Base-by-base conservation (phyloP, 257 asterid genomes). In the Schizonepeta tenuifolia region DNA sequence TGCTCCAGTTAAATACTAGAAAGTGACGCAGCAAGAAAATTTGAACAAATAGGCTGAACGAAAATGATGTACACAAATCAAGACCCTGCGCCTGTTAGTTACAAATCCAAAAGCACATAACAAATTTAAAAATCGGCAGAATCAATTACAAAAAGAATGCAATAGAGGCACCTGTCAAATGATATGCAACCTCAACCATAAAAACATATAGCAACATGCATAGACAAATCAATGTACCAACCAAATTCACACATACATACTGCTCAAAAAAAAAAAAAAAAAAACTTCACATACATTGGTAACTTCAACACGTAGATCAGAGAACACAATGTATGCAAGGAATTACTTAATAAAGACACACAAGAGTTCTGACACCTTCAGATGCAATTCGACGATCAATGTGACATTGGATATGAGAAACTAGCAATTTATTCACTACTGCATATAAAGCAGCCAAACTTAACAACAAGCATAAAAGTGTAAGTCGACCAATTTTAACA, bases 21-120 rank as follows among this genome's bases (percentile, higher is more conserved):
- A 36, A 11, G 6, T 17, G 38, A 59, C 9, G 36, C 24, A 40
- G 11, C 17, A 69, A 61, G 14, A 51, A 58, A 7, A 20, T 20
- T 11, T 54, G 12, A 35, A 43, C 31, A 67, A 24, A 57, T 43
- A 65, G 14, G 14, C 56, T 38, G 56, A 24, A 31, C 49, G 61
- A 47, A 63, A 70, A 47, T 21, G 26, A 50, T 56, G 51, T 53
- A 63, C 24, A 12, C 17, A 22, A 60, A 20, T 60, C 20, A 20
- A 31, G 61, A 41, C 35, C 50, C 54, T 40, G 33, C 26, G 41
- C 38, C 18, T 10, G 49, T 54, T 33, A 60, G 9, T 56, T 50
- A 44, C 76, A 46, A 63, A 44, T 56, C 51, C 73, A 46, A 63
- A 24, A 44, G 69, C 53, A 50, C 57, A 47, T n/a, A 40, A 36